Evolutionary conservation across 2,329 filamentous ascomycete species (phyloP), one percentile per base, ranked within the genome.

Genomic region (Catunica adiposa): DNA sequence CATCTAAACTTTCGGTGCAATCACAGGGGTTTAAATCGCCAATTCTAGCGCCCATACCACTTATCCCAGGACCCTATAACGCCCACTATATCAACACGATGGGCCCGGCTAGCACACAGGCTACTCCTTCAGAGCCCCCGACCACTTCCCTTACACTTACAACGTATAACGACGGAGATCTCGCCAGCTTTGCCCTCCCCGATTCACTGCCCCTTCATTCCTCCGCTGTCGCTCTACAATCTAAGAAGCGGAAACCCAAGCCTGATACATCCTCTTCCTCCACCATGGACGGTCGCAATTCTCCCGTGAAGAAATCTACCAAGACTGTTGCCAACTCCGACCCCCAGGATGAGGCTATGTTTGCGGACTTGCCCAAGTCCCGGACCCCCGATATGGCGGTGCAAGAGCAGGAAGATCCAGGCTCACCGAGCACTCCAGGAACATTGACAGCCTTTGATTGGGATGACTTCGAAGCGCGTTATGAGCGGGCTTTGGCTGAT

Each of bases 391-490:
- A 60, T n/a, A 55, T 57, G 22, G n/a, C 31, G 4, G 22, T 23
- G 38, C 38, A 56, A 51, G 6, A 44, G 26, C 40, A 44, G 17
- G 40, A 44, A 7, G 40, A 15, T 44, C 48, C 59, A 23, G 48
- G 51, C 34, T 50, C 72, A 9, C 73, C 74, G n/a, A 70, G 70
- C 62, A 76, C 77, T 1, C 73, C 76, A 0, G 56, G 56, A 9
- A 25, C 54, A 6, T 54, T 61, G n/a, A 44, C 58, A 55, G 69
- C 63, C 0, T 88, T 86, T 63, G 79, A 89, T 67, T 95, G 89
- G 89, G 72, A 82, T 2, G 76, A 83, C n/a, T 82, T 95, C 31
- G 76, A 89, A 66, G 64, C 71, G 1, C 78, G 79, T 44, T 94
- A 89, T 62, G 74, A 82, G 58, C 70, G 76, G 54, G 80, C 79